These are phyloP conservation scores for Tuctoria greenei DNA, from an alignment of 176 grass and related monocot genomes.

Conservation along the genomic window DNA sequence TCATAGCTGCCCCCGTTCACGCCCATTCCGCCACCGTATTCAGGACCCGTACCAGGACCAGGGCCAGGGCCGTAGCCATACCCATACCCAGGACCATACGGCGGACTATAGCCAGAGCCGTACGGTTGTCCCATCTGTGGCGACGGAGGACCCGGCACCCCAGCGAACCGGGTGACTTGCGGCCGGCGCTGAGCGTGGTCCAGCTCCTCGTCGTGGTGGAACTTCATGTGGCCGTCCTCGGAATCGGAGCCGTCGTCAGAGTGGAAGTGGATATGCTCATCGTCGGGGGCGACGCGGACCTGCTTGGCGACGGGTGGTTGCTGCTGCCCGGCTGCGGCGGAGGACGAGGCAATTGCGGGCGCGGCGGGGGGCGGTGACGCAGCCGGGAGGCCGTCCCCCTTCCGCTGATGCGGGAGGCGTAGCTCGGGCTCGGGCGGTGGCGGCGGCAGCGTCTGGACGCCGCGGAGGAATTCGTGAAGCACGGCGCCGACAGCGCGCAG, in stretches of 20 bases:
- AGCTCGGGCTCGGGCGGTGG: conserved; percentile 52
- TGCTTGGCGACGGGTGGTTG: conserved; percentile 33
- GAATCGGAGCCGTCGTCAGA: conserved; percentile 53
- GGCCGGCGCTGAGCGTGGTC: conserved; percentile 20
- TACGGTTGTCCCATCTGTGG: conserved; percentile 36
- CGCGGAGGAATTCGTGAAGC: conserved; percentile 61
- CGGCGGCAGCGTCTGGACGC: conserved; percentile 43
- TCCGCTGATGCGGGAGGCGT: conserved; percentile 60
- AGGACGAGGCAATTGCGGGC: conserved; percentile 25
- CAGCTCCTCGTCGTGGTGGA: conserved; percentile 60
- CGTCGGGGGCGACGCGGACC: conserved; percentile 40
- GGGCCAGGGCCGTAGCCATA: neutral
- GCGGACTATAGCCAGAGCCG: conserved; percentile 30
- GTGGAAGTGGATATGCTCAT: conserved; percentile 67
- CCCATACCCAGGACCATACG: neutral
- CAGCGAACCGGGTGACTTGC: conserved; percentile 17
- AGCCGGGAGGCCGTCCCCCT: conserved; percentile 61
- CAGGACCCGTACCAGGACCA: neutral
- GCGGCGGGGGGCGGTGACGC: conserved; percentile 14
- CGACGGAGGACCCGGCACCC: neutral
- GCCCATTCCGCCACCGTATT: neutral
- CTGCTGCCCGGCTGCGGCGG: conserved; percentile 11
- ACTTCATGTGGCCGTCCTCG: conserved; percentile 59
- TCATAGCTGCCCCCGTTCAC: conserved; percentile 26
- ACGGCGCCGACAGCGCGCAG: conserved; percentile 48